Evolutionary conservation across 2,329 filamentous ascomycete genomes (phyloP).

Genomic region (Ampelomyces quisqualis): DNA sequence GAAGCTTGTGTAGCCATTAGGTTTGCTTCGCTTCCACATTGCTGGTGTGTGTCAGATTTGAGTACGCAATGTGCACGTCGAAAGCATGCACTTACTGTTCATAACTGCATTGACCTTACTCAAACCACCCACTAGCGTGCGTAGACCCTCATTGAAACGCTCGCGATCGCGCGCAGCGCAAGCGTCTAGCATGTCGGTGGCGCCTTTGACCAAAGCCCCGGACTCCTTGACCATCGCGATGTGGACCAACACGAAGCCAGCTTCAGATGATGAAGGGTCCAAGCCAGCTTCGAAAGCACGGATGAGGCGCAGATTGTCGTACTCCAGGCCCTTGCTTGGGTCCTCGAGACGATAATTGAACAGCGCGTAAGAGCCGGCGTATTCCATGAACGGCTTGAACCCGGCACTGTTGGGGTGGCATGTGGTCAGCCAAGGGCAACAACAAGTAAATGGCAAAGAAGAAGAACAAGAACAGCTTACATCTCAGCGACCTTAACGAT

Average conservation of each 20-base stretch:
- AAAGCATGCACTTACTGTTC: slow-evolving; percentile 59
- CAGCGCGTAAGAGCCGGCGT: slow-evolving; percentile 62
- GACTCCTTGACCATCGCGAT: slow-evolving; percentile 94
- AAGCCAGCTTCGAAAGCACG: slow-evolving; percentile 90
- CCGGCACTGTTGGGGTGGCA: slow-evolving; percentile 53
- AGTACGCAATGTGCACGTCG: slow-evolving; percentile 6
- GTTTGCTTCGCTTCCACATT: slow-evolving; percentile 91
- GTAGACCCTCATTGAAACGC: slow-evolving; percentile 59
- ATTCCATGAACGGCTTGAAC: slow-evolving; percentile 93
- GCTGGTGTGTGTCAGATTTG: slow-evolving; percentile 45
- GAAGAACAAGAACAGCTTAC: slow-evolving; percentile 58
- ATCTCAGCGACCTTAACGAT: slow-evolving; percentile 81
- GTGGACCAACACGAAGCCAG: slow-evolving; percentile 93
- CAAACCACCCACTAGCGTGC: slow-evolving; percentile 60
- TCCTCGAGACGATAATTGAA: slow-evolving; percentile 66
- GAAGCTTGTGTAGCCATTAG: slow-evolving; percentile 82
- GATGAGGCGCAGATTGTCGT: slow-evolving; percentile 73
- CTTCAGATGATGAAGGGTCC: slow-evolving; percentile 83
- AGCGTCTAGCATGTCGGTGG: slow-evolving; percentile 64
- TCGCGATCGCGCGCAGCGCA: slow-evolving; percentile 49
- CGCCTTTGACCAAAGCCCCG: slow-evolving; percentile 71
- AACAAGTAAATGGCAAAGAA: neutral
- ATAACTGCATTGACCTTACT: slow-evolving; percentile 74
- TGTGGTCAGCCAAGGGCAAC: slow-evolving; percentile 19
- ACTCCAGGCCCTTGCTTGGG: slow-evolving; percentile 55